A percentile compares a stretch with the other conserved stretches of the same genome.
These are phyloP conservation scores for Macrotyloma uniflorum DNA, from an alignment of 306 rosid genomes.

Conservation along the genomic window DNA sequence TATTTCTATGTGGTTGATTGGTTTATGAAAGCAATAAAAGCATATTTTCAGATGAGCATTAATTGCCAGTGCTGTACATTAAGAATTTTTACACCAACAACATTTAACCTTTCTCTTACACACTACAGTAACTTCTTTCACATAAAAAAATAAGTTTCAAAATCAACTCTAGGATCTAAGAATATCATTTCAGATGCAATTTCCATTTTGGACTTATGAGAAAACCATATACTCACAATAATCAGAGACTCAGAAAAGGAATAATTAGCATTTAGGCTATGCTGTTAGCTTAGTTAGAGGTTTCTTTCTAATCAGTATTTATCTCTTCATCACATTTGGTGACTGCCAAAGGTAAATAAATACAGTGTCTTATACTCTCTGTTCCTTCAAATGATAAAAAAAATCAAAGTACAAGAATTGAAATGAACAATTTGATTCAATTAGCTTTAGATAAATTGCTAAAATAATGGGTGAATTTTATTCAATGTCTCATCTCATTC, in stretches of 20 bases:
- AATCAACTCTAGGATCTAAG: background rate
- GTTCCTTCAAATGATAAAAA: too few relatives aligned
- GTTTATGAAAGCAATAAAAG: slow-evolving; percentile 10
- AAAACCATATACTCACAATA: background rate
- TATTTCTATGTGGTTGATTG: slow-evolving; percentile 1
- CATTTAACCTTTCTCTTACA: slow-evolving; percentile 7
- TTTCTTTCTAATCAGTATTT: background rate
- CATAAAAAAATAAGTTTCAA: background rate
- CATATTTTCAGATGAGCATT: slow-evolving; percentile 10
- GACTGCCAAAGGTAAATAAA: background rate
- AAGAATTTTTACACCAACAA: slow-evolving; percentile 14
- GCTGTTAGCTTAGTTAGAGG: background rate
- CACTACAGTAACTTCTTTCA: background rate
- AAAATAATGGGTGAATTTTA: background rate
- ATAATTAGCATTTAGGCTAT: background rate
- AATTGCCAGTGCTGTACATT: slow-evolving; percentile 25
- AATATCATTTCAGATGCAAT: background rate
- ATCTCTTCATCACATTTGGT: slow-evolving; percentile 18
- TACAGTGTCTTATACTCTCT: background rate
- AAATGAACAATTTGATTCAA: background rate
- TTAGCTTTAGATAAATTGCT: background rate
- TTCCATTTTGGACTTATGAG: background rate
- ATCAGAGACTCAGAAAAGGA: background rate
- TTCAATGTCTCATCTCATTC: background rate
- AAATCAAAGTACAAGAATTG: too few relatives aligned